Base-by-base conservation (phyloP, 805 yeast genomes). In the Sungouiella thailandica region DNA sequence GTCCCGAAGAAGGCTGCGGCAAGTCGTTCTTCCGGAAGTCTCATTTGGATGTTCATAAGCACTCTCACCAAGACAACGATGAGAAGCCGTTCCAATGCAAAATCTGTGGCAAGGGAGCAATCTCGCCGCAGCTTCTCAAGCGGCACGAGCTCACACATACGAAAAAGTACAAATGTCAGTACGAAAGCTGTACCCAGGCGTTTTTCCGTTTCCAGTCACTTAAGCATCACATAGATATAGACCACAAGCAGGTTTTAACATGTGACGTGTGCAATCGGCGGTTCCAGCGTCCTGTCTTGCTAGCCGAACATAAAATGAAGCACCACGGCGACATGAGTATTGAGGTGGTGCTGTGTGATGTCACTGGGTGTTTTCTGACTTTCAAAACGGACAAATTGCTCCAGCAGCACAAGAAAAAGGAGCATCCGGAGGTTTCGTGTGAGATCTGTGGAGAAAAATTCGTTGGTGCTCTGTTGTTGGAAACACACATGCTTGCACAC, bases 71-170 rank as follows among this genome's bases (percentile, higher is more conserved):
- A 5, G 39, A 40, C 2, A 58, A 56, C 16, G 68, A 63, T 1
- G 73, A 69, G 3, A 84, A 83, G 47, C 95, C 95, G 0, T 78
- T 72, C 51, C 73, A 69, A 26, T 89, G 97, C 50, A 56, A 76
- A 0, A 53, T 69, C 1, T 93, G 98, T 53, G 80, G 80, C 1
- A 88, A 87, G 56, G 95, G 96, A 3, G 81, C 84, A 32, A 80
- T 79, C 33, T 72, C 95, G 0, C 56, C 55, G 32, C 97, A 93
- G 59, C 97, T 89, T 51, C 64, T 87, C 36, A 75, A 71, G 41
- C 70, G 96, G 34, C 98, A 93, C 55, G 87, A 81, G 58, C 70
- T 74, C 24, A 82, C 95, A 2, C 97, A 93, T 54, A 76, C 78
- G 4, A 62, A 56, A 34, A 30, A 34, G 14, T 42, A 34, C 48